Percentiles rank a stretch among this genome's conserved stretches.
Conservation (phyloP, 179 eudicot species). For the Sideroxylon spinosum region DNA sequence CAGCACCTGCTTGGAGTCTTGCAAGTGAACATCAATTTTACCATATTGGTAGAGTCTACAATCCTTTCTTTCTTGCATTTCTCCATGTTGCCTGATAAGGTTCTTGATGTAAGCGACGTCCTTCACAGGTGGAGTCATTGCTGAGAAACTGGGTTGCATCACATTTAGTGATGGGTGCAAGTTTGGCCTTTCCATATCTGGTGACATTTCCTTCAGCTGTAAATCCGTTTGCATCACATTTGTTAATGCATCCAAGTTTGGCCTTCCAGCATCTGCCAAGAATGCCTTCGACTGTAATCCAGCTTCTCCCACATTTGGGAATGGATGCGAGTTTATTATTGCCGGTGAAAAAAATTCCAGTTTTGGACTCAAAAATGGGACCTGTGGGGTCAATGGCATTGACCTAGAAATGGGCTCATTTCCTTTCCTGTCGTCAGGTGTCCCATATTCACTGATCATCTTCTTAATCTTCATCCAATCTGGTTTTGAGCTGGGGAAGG, state of each 20-base stretch:
- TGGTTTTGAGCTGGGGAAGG: conserved; percentile 9
- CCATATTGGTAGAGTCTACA: conserved; percentile 5
- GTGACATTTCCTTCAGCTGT: background rate
- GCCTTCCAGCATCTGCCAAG: conserved; percentile 7
- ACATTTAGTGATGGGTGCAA: background rate
- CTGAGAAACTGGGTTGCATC: conserved; percentile 12
- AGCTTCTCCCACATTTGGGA: background rate
- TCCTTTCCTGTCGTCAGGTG: background rate
- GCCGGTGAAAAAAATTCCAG: background rate
- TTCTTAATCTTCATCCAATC: conserved; percentile 13
- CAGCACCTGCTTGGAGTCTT: conserved; percentile 11
- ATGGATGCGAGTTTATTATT: background rate
- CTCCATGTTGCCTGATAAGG: conserved; percentile 55
- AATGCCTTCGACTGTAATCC: conserved; percentile 6
- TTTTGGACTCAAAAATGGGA: background rate
- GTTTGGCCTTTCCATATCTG: background rate
- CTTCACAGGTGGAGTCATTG: conserved; percentile 24
- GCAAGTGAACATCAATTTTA: background rate
- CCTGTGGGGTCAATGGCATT: conserved; percentile 6
- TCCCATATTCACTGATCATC: conserved; percentile 13
- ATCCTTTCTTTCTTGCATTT: conserved; percentile 22
- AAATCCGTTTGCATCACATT: conserved; percentile 8
- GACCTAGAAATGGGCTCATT: conserved; percentile 13
- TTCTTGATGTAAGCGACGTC: conserved; percentile 38
- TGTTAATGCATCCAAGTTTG: background rate